These are phyloP conservation scores for Suillus occidentalis DNA, from an alignment of 768 basidiomycete genomes.

Conservation along the genomic window DNA sequence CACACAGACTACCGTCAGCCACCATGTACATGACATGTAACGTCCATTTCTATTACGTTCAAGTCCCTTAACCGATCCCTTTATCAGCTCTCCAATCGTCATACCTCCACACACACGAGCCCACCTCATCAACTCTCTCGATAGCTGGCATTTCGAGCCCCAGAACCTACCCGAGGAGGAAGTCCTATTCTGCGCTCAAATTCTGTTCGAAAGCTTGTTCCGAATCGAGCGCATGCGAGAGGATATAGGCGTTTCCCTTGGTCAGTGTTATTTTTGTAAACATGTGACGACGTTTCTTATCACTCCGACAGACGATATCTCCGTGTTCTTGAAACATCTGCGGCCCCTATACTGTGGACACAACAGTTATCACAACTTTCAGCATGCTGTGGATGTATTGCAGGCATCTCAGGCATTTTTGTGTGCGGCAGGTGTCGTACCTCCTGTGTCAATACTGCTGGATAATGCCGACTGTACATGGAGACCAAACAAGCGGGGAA, in stretches of 20 bases:
- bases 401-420: constrained; percentile 91
- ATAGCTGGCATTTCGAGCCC: constrained; percentile 90
- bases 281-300: constrained; percentile 18
- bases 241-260: constrained; percentile 54
- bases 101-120: constrained; percentile 50
- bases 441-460: constrained; percentile 68
- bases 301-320: constrained; percentile 60
- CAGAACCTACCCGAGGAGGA: constrained; percentile 81
- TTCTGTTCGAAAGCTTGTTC: constrained; percentile 86
- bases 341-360: constrained; percentile 86
- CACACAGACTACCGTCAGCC: constrained; percentile 70
- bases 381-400: constrained; percentile 94
- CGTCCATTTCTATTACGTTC: constrained; percentile 1
- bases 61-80: constrained; percentile 15
- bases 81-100: constrained; percentile 46
- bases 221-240: constrained; percentile 73
- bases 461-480: constrained; percentile 38
- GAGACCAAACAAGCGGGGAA: constrained; percentile 44
- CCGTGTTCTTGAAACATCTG: constrained; percentile 81
- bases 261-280: constrained; percentile 42
- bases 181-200: constrained; percentile 72
- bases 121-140: constrained; percentile 65
- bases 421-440: constrained; percentile 74
- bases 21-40: constrained; percentile 35
- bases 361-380: constrained; percentile 97